Conservation (phyloP, 768 basidiomycete species). For the Leucosporidium creatinivorum region DNA sequence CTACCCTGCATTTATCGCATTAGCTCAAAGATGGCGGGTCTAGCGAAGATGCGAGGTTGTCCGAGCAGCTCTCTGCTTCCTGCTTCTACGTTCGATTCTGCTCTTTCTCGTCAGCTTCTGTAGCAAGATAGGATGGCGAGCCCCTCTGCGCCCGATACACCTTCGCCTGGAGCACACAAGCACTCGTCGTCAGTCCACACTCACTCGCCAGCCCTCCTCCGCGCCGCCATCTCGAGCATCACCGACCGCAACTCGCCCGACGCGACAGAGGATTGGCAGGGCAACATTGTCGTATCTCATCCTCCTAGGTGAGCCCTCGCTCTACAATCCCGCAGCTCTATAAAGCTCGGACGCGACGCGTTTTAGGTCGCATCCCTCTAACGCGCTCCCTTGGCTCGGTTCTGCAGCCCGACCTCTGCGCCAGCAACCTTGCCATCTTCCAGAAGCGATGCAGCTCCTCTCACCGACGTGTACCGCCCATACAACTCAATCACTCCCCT, state of each 20-base stretch:
- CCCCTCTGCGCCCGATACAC: too few relatives aligned
- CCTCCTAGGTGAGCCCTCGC: background rate
- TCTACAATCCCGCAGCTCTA: background rate
- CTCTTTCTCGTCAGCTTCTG: too few relatives aligned
- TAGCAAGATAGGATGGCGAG: too few relatives aligned
- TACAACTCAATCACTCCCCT: background rate
- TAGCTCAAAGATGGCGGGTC: too few relatives aligned
- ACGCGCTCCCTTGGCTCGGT: background rate
- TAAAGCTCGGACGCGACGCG: background rate
- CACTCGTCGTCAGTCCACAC: background rate
- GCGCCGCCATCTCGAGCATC: slow-evolving; percentile 1
- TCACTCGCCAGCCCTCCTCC: slow-evolving; percentile 1
- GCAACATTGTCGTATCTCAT: slow-evolving; percentile 5
- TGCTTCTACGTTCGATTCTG: too few relatives aligned
- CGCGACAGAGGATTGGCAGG: background rate
- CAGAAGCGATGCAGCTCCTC: background rate
- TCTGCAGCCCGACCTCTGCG: background rate
- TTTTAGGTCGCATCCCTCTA: background rate
- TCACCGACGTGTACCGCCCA: background rate
- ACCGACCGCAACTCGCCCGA: background rate
- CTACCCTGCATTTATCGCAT: too few relatives aligned
- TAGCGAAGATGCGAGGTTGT: too few relatives aligned
- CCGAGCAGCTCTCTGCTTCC: too few relatives aligned
- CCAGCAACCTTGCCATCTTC: too few relatives aligned
- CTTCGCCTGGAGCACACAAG: too few relatives aligned